phyloP scores from a whole-genome alignment of 305 asterid species.

The Lippia alba region DNA sequence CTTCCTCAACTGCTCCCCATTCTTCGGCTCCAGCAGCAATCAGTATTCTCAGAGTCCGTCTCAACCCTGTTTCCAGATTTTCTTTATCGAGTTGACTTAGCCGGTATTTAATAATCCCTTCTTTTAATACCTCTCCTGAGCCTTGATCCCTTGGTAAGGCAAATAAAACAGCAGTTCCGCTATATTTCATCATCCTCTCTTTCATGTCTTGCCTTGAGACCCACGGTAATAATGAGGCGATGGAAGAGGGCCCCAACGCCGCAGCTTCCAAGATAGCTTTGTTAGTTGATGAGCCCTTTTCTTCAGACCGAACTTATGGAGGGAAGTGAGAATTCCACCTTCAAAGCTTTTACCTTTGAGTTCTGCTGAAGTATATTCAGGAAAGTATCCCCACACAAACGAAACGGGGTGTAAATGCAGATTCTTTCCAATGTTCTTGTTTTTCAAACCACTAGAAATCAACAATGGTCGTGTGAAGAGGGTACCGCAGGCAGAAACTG shows the following conservation, averaged over 20 bases:
- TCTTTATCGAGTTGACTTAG: constrained; percentile 54
- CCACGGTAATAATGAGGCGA: constrained; percentile 72
- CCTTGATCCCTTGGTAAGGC: constrained; percentile 68
- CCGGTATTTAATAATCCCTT: constrained; percentile 50
- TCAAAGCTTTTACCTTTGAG: constrained; percentile 65
- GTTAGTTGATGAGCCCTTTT: constrained; percentile 24
- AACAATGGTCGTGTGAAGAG: constrained; percentile 80
- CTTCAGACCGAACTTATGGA: constrained; percentile 70
- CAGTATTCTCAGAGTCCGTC: constrained; percentile 69
- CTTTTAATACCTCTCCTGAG: constrained; percentile 64
- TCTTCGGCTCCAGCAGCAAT: constrained; percentile 86
- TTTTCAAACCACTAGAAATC: constrained; percentile 70
- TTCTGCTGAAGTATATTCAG: constrained; percentile 46
- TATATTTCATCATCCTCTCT: constrained; percentile 61
- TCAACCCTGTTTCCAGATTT: constrained; percentile 67
- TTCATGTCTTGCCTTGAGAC: constrained; percentile 59
- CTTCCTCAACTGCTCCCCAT: constrained; percentile 83
- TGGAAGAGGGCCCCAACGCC: constrained; percentile 66
- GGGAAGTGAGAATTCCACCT: constrained; percentile 82
- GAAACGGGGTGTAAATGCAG: constrained; percentile 86
- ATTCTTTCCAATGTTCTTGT: constrained; percentile 73
- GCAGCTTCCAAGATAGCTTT: constrained; percentile 67
- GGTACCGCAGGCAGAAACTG: constrained; percentile 80
- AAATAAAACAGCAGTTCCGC: constrained; percentile 68
- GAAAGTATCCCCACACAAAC: constrained; percentile 89